These are phyloP conservation scores for Plenodomus tracheiphilus DNA, from an alignment of 2,329 filamentous ascomycete genomes.

Conservation along the genomic window DNA sequence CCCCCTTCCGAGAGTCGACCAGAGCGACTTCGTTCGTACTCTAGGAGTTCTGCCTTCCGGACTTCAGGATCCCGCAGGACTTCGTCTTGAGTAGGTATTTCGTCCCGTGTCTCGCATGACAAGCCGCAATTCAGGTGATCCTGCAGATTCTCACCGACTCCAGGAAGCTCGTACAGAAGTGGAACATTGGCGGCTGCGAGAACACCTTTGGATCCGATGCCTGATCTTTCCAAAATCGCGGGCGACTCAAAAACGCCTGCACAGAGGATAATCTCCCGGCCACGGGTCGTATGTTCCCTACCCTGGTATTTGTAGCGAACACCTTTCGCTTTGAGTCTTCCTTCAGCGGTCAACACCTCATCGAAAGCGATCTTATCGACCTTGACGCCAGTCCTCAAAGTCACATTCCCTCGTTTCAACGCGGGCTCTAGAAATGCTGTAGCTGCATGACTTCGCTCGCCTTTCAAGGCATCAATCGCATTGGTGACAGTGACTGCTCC, in stretches of 20 bases:
- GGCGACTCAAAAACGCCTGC: constrained; percentile 34
- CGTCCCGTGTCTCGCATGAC: constrained; percentile 19
- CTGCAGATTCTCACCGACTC: constrained; percentile 43
- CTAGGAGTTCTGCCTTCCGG: too few relatives aligned
- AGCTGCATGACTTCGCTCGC: too few relatives aligned
- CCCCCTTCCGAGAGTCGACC: constrained; percentile 21
- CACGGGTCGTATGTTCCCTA: constrained; percentile 36
- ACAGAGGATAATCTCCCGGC: constrained; percentile 37
- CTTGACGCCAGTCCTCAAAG: too few relatives aligned
- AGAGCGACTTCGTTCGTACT: constrained; percentile 15
- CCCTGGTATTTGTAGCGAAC: constrained; percentile 46
- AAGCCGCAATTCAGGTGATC: constrained; percentile 30
- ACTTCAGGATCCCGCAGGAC: too few relatives aligned
- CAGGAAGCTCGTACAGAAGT: constrained; percentile 30
- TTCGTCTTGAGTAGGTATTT: too few relatives aligned
- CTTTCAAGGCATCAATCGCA: too few relatives aligned
- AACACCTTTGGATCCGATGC: constrained; percentile 29
- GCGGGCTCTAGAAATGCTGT: too few relatives aligned
- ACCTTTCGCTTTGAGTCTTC: constrained; percentile 51
- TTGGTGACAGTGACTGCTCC: too few relatives aligned
- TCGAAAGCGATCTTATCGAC: too few relatives aligned
- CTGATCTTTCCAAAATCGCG: constrained; percentile 39
- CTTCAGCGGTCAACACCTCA: too few relatives aligned
- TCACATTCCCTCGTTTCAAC: too few relatives aligned
- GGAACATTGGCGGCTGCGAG: constrained; percentile 33